Percentiles rank a stretch among this genome's conserved stretches.
Conservation (phyloP, 441 rosid genomes). For the Populus hybrid region DNA sequence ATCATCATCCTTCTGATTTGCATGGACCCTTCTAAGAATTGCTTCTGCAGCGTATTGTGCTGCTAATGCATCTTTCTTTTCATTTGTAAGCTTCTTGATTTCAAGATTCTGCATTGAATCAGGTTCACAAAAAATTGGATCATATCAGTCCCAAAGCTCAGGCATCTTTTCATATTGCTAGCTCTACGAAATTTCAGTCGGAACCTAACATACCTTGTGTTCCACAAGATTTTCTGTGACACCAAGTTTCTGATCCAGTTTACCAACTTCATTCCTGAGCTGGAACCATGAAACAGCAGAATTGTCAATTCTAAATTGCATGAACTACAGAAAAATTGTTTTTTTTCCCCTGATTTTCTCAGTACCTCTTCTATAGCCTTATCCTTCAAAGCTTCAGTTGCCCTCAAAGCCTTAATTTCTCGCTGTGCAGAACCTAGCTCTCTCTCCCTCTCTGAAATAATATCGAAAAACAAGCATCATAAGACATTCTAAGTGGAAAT, state of each 20-base stretch:
- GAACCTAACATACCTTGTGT: slow-evolving; percentile 51
- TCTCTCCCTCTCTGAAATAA: slow-evolving; percentile 54
- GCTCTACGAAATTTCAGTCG: neutral
- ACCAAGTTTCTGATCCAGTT: slow-evolving; percentile 51
- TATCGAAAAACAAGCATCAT: neutral
- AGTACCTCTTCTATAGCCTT: slow-evolving; percentile 67
- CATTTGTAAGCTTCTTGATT: slow-evolving; percentile 54
- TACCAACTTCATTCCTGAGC: slow-evolving; percentile 50
- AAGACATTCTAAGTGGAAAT: neutral
- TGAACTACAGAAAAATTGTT: neutral
- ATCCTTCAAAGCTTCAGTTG: slow-evolving; percentile 60
- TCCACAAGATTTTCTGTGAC: slow-evolving; percentile 47
- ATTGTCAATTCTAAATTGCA: neutral
- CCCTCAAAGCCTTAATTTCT: slow-evolving; percentile 64
- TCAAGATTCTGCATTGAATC: slow-evolving; percentile 56
- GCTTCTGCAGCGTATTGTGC: slow-evolving; percentile 90
- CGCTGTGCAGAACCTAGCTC: slow-evolving; percentile 50
- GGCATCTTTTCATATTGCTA: neutral
- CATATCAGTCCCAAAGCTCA: neutral
- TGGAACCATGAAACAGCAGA: slow-evolving; percentile 24
- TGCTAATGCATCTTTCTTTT: slow-evolving; percentile 77
- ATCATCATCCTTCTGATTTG: slow-evolving; percentile 60
- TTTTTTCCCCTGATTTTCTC: neutral
- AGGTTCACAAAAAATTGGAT: neutral
- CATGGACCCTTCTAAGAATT: slow-evolving; percentile 70